Conservation (phyloP, 2,329 filamentous ascomycete species). For the Emydomyces testavorans region DNA sequence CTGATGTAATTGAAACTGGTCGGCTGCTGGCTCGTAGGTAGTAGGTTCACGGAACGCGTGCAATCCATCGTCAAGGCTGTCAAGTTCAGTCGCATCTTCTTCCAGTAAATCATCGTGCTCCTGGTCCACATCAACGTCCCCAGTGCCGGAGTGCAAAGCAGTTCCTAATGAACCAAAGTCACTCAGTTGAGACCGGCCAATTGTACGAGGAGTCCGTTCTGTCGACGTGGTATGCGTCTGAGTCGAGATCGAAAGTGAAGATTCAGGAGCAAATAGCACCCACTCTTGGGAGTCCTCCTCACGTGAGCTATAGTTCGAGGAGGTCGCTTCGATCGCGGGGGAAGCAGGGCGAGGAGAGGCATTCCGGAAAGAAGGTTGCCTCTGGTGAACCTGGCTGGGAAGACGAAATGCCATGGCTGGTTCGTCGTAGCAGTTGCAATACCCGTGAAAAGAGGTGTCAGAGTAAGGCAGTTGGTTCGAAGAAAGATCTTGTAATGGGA, state of each 20-base stretch:
- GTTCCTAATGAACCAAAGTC: conserved; percentile 63
- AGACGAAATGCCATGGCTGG: conserved; percentile 13
- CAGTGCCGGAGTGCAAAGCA: conserved; percentile 36
- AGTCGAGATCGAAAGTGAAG: conserved; percentile 46
- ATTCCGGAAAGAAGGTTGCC: conserved; percentile 9
- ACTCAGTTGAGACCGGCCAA: conserved; percentile 62
- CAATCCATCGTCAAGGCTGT: conserved; percentile 85
- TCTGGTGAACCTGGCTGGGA: conserved; percentile 15
- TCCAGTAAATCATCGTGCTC: conserved; percentile 35
- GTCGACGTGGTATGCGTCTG: conserved; percentile 56
- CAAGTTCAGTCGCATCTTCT: conserved; percentile 66
- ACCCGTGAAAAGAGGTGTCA: not conserved
- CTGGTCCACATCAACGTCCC: conserved; percentile 47
- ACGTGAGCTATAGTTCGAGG: conserved; percentile 28
- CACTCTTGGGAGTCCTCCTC: conserved; percentile 77
- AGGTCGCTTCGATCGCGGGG: conserved; percentile 19
- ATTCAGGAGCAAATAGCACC: conserved; percentile 74
- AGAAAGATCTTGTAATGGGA: not conserved
- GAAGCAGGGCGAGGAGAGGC: conserved; percentile 5
- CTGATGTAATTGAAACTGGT: conserved; percentile 27
- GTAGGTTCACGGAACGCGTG: conserved; percentile 66
- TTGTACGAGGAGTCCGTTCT: conserved; percentile 52
- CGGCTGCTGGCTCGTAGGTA: conserved; percentile 14
- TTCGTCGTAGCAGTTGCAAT: not conserved
- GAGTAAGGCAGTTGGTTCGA: too few species aligned